Evolutionary conservation across 371 early-diverging fungal genomes (phyloP).

Genomic region (Mucor indicus): DNA sequence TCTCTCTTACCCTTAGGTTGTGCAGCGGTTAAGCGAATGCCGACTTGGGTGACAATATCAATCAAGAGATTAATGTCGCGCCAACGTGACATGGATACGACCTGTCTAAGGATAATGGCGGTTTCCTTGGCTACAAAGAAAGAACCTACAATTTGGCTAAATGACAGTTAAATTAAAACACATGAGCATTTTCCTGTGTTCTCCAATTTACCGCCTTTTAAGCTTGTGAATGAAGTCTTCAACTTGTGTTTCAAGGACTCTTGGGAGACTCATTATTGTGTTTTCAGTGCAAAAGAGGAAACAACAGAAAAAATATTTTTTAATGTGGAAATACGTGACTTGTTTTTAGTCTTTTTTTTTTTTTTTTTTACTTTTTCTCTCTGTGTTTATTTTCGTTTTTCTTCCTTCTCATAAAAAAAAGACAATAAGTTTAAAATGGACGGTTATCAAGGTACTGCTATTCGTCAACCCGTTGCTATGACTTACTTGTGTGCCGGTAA

Average conservation of each 20-base stretch:
- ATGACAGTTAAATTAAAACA: background rate
- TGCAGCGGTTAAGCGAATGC: constrained; percentile 67
- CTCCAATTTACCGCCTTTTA: constrained; percentile 57
- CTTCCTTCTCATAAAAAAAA: background rate
- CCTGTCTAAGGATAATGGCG: constrained; percentile 72
- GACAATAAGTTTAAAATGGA: constrained; percentile 25
- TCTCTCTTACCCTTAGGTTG: constrained; percentile 70
- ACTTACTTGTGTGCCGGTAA: constrained; percentile 62
- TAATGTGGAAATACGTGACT: background rate
- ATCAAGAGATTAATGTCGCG: constrained; percentile 59
- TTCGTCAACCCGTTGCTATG: constrained; percentile 59
- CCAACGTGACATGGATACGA: constrained; percentile 77
- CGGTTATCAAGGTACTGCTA: constrained; percentile 42
- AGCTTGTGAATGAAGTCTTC: constrained; percentile 54
- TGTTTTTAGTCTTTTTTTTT: too few species aligned
- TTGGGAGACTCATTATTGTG: constrained; percentile 22
- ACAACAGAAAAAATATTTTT: background rate
- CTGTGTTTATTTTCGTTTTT: background rate
- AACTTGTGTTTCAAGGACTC: constrained; percentile 38
- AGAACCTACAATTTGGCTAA: constrained; percentile 76
- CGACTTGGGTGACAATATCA: constrained; percentile 64
- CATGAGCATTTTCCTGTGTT: background rate
- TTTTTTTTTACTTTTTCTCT: background rate
- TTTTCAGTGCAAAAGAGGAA: background rate
- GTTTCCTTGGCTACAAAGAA: constrained; percentile 79